Base-by-base conservation (phyloP, 1,284 basidiomycete genomes). In the Sanghuangporus sanghuang region DNA sequence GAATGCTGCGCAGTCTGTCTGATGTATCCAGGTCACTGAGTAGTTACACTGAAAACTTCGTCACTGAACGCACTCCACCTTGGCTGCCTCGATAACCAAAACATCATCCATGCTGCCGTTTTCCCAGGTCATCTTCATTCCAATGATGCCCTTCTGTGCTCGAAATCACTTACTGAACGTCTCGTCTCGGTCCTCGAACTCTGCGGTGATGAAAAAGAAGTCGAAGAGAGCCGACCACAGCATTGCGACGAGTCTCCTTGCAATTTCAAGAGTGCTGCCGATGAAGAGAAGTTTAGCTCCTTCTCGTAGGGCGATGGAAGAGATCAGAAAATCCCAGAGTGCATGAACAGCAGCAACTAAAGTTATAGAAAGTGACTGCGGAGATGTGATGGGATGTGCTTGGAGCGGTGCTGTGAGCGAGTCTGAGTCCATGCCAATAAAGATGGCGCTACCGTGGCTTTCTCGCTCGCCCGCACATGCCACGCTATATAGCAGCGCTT, bases 281-380 rank as follows among this genome's bases (percentile, higher is more conserved):
- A 90, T 72, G 14, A 86, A 68, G 57, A 89, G 69, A 59, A 91
- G 77, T 68, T 87, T 84, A 6, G 83, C 62, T 82, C 87, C 89
- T 69, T 90, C 86, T n/a, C 77, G 74, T 11, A 88, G 70, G 1
- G 83, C 84, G 27, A 81, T 75, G 57, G 81, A 78, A 1, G 75
- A 75, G 35, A 75, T 65, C 18, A 75, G 62, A 59, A 60, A 60
- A 40, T 14, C 38, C 58, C 58, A 60, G 1, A 60, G n/a, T 6
- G 58, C 18, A 14, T n/a, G 16, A 23, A 42, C 8, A 23, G 38
- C 16, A 11, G 48, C 48, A 21, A 52, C 16, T 46, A 46, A 3
- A 32, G 27, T 14, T 12, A 2, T 7, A 7, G 44, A n/a, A 46
- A n/a, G 21, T n/a, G 44, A 4, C 44, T 42, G 12, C n/a, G 21